Conservation (phyloP, 1,139 yeast genomes). For the Hyphopichia fennica region DNA sequence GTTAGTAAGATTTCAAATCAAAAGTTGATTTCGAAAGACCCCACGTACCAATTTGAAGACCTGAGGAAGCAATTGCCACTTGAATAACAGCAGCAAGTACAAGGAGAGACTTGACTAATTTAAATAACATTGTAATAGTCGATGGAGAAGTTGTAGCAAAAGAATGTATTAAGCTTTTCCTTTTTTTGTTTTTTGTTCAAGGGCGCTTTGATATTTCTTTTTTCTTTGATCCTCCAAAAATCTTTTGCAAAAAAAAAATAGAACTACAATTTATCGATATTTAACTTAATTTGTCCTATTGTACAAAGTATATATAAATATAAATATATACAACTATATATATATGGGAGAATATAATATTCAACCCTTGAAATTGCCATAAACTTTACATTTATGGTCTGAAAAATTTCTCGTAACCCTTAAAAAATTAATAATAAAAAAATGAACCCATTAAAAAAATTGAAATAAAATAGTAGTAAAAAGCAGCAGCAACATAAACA, state of each 20-base stretch:
- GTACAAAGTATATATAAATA: slow-evolving; percentile 22
- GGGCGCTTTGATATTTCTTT: background rate
- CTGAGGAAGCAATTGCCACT: slow-evolving; percentile 5
- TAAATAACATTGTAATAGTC: background rate
- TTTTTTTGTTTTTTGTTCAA: background rate
- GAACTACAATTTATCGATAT: background rate
- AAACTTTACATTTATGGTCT: slow-evolving; percentile 1
- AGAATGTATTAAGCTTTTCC: background rate
- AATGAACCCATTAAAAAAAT: slow-evolving; percentile 5
- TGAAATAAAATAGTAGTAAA: slow-evolving; percentile 5
- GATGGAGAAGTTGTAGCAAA: too few species aligned
- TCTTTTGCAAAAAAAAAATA: background rate
- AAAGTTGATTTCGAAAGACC: too few species aligned
- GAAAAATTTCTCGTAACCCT: slow-evolving; percentile 5
- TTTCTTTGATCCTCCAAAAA: background rate
- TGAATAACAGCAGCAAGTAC: background rate
- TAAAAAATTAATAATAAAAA: background rate
- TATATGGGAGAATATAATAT: background rate
- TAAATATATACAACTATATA: slow-evolving; percentile 1
- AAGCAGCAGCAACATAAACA: background rate
- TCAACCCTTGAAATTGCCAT: background rate
- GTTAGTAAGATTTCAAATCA: too few species aligned
- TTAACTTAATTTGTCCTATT: slow-evolving; percentile 13
- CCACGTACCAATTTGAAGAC: slow-evolving; percentile 29
- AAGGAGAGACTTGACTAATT: background rate